Base-by-base conservation (phyloP, 2,329 filamentous ascomycete genomes). In the Ceratocystis diversiconidia region DNA sequence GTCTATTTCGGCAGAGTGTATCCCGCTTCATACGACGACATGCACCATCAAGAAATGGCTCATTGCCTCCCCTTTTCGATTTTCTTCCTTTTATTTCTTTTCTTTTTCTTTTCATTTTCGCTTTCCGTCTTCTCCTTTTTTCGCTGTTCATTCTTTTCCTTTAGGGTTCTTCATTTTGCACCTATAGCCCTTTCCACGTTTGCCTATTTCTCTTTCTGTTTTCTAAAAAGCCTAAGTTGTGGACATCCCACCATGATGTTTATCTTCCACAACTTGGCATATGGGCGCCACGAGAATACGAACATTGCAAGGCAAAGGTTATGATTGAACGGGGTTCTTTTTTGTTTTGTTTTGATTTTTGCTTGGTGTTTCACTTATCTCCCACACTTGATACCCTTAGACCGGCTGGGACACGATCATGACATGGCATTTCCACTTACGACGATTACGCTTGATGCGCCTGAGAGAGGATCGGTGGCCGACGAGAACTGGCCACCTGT, bases 51-150 rank as follows among this genome's bases (percentile, higher is more conserved):
- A 65, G 68, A 46, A 65, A 55, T 62, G 61, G 65, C 48, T 8
- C 30, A 28, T 62, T 15, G 36, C 68, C 66, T 63, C 28, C 61
- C 63, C 65, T 62, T 61, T 63, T 3, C 57, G 67, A 64, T 66
- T 65, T 67, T 55, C 64, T 64, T 69, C 72, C 68, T 67, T 69
- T 60, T 44, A 36, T 62, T 65, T 67, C 48, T 57, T 62, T 69
- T 71, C 64, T 69, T 67, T 70, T 70, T 70, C 70, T 70, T 70
- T 69, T 71, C 70, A 68, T 69, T 71, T 70, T 72, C 69, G 28
- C 17, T 62, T 62, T 59, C 60, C 48, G 46, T 61, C 57, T 46
- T 57, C 36, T 66, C 12, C 30, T 55, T 64, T 43, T 64, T 67
- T 66, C 48, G 19, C 32, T 64, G 15, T 66, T 66, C 59, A 30